These are phyloP conservation scores for Tylopilus intermedius DNA, from an alignment of 768 basidiomycete genomes.

Conservation along the genomic window DNA sequence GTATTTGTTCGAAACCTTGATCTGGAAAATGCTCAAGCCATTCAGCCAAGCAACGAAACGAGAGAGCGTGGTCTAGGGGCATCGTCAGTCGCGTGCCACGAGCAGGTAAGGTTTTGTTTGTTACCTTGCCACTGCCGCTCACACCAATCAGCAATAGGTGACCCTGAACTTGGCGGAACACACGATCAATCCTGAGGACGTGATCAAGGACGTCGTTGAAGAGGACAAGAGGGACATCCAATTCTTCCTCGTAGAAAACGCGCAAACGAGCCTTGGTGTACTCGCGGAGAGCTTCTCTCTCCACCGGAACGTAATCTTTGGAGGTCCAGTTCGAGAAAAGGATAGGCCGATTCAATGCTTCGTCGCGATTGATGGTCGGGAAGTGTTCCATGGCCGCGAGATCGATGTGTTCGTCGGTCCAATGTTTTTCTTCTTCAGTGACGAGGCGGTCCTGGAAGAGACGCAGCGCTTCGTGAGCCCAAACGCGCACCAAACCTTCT, in stretches of 20 bases:
- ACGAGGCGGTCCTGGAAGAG: constrained; percentile 98
- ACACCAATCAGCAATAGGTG: constrained; percentile 96
- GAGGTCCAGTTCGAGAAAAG: constrained; percentile 99
- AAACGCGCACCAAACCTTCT: constrained; percentile 92
- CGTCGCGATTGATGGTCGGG: constrained; percentile 84
- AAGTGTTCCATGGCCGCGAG: constrained; percentile 80
- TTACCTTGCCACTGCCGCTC: constrained; percentile 96
- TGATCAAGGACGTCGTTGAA: constrained; percentile 99
- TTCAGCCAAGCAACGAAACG: constrained; percentile 99
- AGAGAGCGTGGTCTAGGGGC: constrained; percentile 82
- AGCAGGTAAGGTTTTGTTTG: constrained; percentile 7
- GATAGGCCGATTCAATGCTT: constrained; percentile 85
- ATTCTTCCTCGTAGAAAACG: constrained; percentile 98
- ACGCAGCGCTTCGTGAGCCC: constrained; percentile 96
- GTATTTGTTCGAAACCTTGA: constrained; percentile 99
- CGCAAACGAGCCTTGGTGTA: constrained; percentile 94
- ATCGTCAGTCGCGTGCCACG: constrained; percentile 13
- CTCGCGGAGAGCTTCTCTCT: constrained; percentile 87
- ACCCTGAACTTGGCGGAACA: constrained; percentile 97
- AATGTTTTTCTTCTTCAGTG: constrained; percentile 82
- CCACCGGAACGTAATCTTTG: constrained; percentile 92
- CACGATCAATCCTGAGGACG: constrained; percentile 95
- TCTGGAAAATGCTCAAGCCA: constrained; percentile 97
- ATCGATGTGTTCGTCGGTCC: constrained; percentile 95
- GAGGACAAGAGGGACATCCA: constrained; percentile 94